Evolutionary conservation across 2,329 filamentous ascomycete species (phyloP).

Genomic region (Ophidiomyces ophidiicola): DNA sequence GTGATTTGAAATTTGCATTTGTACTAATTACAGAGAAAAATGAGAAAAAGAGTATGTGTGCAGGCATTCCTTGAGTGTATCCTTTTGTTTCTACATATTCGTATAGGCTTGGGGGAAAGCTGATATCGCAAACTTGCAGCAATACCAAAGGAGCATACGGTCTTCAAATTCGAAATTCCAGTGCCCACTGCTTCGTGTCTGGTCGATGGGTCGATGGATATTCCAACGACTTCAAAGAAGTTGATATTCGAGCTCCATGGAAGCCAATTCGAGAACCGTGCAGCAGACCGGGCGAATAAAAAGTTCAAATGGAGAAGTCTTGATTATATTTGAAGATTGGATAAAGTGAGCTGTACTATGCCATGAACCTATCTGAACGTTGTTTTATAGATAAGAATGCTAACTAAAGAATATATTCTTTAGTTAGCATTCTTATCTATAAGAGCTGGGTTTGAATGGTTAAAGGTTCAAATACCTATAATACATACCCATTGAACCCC

Average conservation of each 20-base stretch:
- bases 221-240: conserved; percentile 22
- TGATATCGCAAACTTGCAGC: conserved; percentile 28
- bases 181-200: conserved; percentile 20
- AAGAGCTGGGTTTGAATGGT: too few relatives aligned
- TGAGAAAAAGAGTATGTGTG: conserved; percentile 50
- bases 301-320: conserved; percentile 84
- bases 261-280: conserved; percentile 70
- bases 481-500: too few relatives aligned
- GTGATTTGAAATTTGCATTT: conserved; percentile 76
- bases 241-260: conserved; percentile 78
- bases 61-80: neutral
- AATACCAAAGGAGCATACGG: conserved; percentile 79
- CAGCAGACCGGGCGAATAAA: conserved; percentile 73
- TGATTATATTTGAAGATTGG: conserved; percentile 50
- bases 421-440: too few relatives aligned
- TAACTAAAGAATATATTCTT: too few relatives aligned
- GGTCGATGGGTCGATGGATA: conserved; percentile 17
- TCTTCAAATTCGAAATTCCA: conserved; percentile 66
- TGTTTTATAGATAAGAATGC: too few relatives aligned
- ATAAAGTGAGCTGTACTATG: too few relatives aligned
- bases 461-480: too few relatives aligned
- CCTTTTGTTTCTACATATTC: neutral
- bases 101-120: conserved; percentile 4
- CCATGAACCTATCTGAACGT: too few relatives aligned
- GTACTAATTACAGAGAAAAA: conserved; percentile 65